Conservation (phyloP, 2,329 filamentous ascomycete genomes). For the Curvularia spicifera region DNA sequence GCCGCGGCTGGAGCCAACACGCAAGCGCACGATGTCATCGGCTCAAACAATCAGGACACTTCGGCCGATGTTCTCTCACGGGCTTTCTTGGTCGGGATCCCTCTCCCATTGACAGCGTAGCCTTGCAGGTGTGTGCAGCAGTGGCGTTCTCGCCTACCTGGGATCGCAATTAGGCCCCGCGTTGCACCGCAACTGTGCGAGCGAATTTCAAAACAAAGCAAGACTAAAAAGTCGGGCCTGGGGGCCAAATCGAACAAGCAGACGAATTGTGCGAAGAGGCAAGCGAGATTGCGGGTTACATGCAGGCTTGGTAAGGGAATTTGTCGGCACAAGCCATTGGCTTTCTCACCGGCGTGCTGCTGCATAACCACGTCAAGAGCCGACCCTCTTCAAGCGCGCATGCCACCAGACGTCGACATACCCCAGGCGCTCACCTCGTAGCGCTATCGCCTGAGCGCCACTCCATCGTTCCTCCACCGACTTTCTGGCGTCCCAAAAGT, state of each 20-base stretch:
- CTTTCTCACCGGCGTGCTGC: constrained; percentile 38
- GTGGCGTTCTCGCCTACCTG: constrained; percentile 17
- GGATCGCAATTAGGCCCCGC: constrained; percentile 19
- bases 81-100: not conserved
- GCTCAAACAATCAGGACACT: constrained; percentile 11
- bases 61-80: constrained; percentile 4
- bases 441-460: constrained; percentile 35
- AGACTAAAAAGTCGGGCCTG: constrained; percentile 25
- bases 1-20: constrained; percentile 23
- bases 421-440: constrained; percentile 36
- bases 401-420: constrained; percentile 27
- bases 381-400: constrained; percentile 33
- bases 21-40: constrained; percentile 26
- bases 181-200: constrained; percentile 20
- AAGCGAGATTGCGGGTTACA: constrained; percentile 39
- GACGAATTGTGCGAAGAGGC: constrained; percentile 32
- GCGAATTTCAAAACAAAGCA: constrained; percentile 20
- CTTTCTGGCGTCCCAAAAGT: constrained; percentile 20
- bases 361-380: constrained; percentile 48
- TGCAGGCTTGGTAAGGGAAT: constrained; percentile 41
- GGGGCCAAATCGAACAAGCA: constrained; percentile 39
- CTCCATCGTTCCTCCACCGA: constrained; percentile 19
- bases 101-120: constrained; percentile 13
- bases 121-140: constrained; percentile 16
- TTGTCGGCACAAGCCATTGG: constrained; percentile 47